phyloP scores from a whole-genome alignment of 1,284 basidiomycete species.

The Ustanciosporium gigantosporum region DNA sequence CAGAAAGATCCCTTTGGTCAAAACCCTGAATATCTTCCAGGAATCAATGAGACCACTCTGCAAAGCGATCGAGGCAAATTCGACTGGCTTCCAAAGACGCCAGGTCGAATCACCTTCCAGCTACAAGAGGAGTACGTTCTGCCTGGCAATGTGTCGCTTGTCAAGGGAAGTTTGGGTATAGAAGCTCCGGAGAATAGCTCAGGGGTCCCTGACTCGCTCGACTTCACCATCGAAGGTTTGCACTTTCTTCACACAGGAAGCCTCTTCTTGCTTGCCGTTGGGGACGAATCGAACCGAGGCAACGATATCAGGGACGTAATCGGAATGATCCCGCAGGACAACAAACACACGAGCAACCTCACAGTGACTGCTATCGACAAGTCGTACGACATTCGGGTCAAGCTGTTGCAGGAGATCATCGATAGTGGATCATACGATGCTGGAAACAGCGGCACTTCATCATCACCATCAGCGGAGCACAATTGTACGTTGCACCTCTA shows the following conservation, averaged over 20 bases:
- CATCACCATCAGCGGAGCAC: conserved; percentile 2
- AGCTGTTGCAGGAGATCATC: conserved; percentile 27
- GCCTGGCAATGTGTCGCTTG: conserved; percentile 26
- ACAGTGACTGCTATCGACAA: conserved; percentile 50
- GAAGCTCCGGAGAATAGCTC: not conserved
- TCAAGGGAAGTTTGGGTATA: conserved; percentile 30
- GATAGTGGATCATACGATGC: conserved; percentile 25
- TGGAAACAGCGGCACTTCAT: not conserved
- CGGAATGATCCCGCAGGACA: conserved; percentile 7
- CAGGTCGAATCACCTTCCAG: conserved; percentile 15
- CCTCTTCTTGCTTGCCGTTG: conserved; percentile 10
- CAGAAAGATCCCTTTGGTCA: not conserved
- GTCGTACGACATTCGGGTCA: conserved; percentile 48
- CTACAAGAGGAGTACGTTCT: conserved; percentile 27
- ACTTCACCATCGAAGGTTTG: conserved; percentile 46
- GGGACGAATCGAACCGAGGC: conserved; percentile 7
- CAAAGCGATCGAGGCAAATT: conserved; percentile 8
- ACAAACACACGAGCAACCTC: conserved; percentile 16
- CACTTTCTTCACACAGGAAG: conserved; percentile 30
- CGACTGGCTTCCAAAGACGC: conserved; percentile 12
- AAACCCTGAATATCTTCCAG: conserved; percentile 8
- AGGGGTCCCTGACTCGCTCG: conserved; percentile 12
- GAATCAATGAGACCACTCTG: conserved; percentile 2
- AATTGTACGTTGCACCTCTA: conserved; percentile 59
- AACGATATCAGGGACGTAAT: conserved; percentile 30